A percentile compares a stretch with the other conserved stretches of the same genome.
Conservation (phyloP, 768 basidiomycete species). For the Daedaleopsis nitida region DNA sequence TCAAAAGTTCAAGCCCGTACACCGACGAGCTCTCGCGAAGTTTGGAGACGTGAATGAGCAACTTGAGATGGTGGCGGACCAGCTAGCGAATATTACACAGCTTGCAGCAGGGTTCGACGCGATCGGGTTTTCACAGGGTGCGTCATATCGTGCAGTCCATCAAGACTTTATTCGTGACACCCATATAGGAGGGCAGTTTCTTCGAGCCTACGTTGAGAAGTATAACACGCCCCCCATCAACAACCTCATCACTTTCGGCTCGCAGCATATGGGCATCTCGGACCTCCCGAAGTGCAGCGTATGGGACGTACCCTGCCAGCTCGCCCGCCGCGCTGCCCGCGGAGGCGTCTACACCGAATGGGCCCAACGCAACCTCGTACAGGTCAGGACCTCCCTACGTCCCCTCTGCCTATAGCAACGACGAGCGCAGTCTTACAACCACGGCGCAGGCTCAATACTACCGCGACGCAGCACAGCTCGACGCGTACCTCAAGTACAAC, state of each 20-base stretch:
- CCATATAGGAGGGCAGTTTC: slow-evolving; percentile 74
- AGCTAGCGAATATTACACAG: slow-evolving; percentile 65
- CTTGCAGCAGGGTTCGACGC: slow-evolving; percentile 77
- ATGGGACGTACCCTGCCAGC: slow-evolving; percentile 69
- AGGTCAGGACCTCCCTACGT: slow-evolving; percentile 44
- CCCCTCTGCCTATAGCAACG: background rate
- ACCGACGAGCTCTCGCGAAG: slow-evolving; percentile 40
- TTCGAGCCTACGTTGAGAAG: slow-evolving; percentile 80
- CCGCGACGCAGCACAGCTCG: slow-evolving; percentile 67
- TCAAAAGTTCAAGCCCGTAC: background rate
- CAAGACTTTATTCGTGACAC: background rate
- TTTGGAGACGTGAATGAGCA: slow-evolving; percentile 81
- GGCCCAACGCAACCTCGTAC: slow-evolving; percentile 76
- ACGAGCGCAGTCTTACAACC: background rate
- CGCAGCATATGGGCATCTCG: slow-evolving; percentile 85
- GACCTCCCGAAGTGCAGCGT: slow-evolving; percentile 69
- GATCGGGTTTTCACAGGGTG: slow-evolving; percentile 85
- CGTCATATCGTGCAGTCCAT: background rate
- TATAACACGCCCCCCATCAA: slow-evolving; percentile 73
- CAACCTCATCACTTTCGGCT: slow-evolving; percentile 86
- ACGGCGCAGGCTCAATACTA: slow-evolving; percentile 76
- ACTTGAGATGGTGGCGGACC: slow-evolving; percentile 60
- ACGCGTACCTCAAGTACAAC: slow-evolving; percentile 58
- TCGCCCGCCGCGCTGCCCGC: slow-evolving; percentile 62
- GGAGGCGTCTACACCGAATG: slow-evolving; percentile 70